Base-by-base conservation (phyloP, 495 filamentous ascomycete species). In the Aspergillus panamensis region DNA sequence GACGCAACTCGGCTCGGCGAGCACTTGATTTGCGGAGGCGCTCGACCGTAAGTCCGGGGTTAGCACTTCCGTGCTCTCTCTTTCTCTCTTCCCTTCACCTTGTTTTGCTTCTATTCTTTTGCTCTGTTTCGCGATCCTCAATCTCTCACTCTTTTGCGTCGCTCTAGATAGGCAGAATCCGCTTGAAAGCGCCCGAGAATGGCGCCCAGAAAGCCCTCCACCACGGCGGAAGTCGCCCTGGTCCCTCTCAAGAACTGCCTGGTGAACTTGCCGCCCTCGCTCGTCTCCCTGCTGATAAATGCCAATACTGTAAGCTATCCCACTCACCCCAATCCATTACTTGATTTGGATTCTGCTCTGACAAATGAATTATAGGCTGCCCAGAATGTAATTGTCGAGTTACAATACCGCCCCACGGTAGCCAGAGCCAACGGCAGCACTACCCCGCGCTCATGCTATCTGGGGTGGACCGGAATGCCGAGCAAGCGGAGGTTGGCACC, bases 381-480 rank as follows among this genome's bases (percentile, higher is more conserved):
- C 33, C 94, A 98, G 71, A 96, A 97, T 88, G 90, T 97, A 62
- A 82, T 97, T 58, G 87, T 98, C 69, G 94, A 98, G 70, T 80
- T 98, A 42, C 85, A 78, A 64, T 89, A 84, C 67, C 81, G 82
- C 51, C 71, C 77, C 14, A 54, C 65, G n/a, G 58, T 66, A n/a
- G 63, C 57, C 9, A 72, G 77, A 69, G 51, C 67, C 66, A 67
- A 72, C 67, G 75, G 74, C 51, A 71, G 68, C 60, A 64, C 78
- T 48, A 70, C 77, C 25, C 81, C 81, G 66, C 87, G 79, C 62
- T 92, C 90, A 52, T 81, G 92, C 62, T 96, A 86, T 62, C 77
- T 94, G 45, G 94, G 94, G 64, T 98, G 95, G 95, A 96, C 94
- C 16, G 94, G 94, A 58, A 94, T 97, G 90, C 86, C 88, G 61